Conservation (phyloP, 257 asterid genomes). For the Fraxinus quadrangulata region DNA sequence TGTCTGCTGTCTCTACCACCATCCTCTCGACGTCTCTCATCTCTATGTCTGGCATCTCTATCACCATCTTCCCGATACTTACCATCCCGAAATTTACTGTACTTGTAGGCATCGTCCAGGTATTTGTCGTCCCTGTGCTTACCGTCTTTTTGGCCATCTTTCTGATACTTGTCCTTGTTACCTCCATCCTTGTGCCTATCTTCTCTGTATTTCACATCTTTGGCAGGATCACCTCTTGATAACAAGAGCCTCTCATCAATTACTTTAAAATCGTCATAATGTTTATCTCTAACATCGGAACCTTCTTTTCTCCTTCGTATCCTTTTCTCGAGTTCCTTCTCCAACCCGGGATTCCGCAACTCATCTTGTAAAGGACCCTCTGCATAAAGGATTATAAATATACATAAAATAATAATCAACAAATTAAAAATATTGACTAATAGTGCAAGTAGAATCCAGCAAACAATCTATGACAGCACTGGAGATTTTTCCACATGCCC, state of each 20-base stretch:
- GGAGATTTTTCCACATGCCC: too few relatives aligned
- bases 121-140: slow-evolving; percentile 62
- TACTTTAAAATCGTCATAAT: slow-evolving; percentile 60
- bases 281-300: slow-evolving; percentile 63
- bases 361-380: slow-evolving; percentile 52
- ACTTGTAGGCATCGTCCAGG: slow-evolving; percentile 58
- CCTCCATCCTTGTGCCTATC: slow-evolving; percentile 62
- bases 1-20: slow-evolving; percentile 53
- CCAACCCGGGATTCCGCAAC: slow-evolving; percentile 50
- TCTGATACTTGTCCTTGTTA: slow-evolving; percentile 55
- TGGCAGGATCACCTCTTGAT: slow-evolving; percentile 58
- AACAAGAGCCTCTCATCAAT: slow-evolving; percentile 55
- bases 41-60: slow-evolving; percentile 55
- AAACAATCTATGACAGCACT: too few relatives aligned
- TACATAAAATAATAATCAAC: not conserved
- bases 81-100: slow-evolving; percentile 48
- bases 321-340: slow-evolving; percentile 68
- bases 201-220: slow-evolving; percentile 66
- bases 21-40: slow-evolving; percentile 64
- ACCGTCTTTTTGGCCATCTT: slow-evolving; percentile 66
- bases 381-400: slow-evolving; percentile 31
- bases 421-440: not conserved
- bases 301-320: slow-evolving; percentile 59
- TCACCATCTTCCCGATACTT: slow-evolving; percentile 64
- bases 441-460: not conserved